A percentile compares a stretch with the other conserved stretches of the same genome.
Evolutionary conservation across 2,329 filamentous ascomycete genomes (phyloP).

Genomic region (Tolypocladium guangdongense): DNA sequence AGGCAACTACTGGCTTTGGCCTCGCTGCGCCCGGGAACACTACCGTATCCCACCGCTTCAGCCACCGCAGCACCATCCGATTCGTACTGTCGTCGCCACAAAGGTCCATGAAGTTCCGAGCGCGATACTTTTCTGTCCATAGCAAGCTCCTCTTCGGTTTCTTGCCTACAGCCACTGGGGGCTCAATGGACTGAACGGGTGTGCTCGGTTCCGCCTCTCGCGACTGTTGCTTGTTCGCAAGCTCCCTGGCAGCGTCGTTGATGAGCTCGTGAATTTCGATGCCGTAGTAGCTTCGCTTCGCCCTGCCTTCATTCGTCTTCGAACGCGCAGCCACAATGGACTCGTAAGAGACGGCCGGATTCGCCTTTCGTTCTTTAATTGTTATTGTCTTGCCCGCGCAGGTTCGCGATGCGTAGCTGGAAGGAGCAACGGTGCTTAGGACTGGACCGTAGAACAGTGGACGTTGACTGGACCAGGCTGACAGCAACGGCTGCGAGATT

Average conservation of each 20-base stretch:
- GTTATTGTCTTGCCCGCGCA: slow-evolving; percentile 46
- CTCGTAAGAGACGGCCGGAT: slow-evolving; percentile 45
- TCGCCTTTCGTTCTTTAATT: slow-evolving; percentile 42
- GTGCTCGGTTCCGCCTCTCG: slow-evolving; percentile 16
- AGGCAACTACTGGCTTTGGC: slow-evolving; percentile 35
- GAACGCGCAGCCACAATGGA: slow-evolving; percentile 58
- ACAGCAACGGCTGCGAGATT: background rate
- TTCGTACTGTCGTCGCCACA: slow-evolving; percentile 94
- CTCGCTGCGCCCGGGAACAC: slow-evolving; percentile 74
- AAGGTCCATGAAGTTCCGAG: slow-evolving; percentile 81
- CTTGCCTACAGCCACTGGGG: slow-evolving; percentile 14
- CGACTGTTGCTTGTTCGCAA: slow-evolving; percentile 24
- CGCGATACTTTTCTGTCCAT: slow-evolving; percentile 97
- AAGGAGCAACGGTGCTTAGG: slow-evolving; percentile 12
- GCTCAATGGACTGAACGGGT: slow-evolving; percentile 30
- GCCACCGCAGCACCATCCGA: slow-evolving; percentile 78
- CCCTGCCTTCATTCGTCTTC: slow-evolving; percentile 53
- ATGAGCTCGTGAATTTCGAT: slow-evolving; percentile 82
- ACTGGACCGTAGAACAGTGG: slow-evolving; percentile 17
- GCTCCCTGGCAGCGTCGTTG: slow-evolving; percentile 55
- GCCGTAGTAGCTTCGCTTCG: slow-evolving; percentile 74
- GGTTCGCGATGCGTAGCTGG: slow-evolving; percentile 34
- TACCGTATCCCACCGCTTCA: slow-evolving; percentile 86
- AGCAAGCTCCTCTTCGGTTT: slow-evolving; percentile 47
- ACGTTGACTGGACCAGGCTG: slow-evolving; percentile 10